Conservation (phyloP, 805 yeast genomes). For the Lachancea mirantina region DNA sequence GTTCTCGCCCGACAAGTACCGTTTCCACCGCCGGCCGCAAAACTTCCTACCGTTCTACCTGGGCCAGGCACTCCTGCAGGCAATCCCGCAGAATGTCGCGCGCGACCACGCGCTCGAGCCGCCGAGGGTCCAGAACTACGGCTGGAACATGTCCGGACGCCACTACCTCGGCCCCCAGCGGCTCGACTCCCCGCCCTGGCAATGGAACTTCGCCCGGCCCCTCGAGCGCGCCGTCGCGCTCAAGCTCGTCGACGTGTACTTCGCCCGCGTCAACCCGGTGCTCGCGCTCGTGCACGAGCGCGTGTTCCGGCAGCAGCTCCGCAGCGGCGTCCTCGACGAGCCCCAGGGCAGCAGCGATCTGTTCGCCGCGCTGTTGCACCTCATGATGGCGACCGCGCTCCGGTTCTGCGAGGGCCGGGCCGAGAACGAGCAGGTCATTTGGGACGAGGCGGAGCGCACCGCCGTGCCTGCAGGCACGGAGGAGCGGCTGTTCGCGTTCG, state of each 20-base stretch:
- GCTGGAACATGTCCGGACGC: slow-evolving; percentile 60
- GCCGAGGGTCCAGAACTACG: slow-evolving; percentile 56
- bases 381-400: slow-evolving; percentile 44
- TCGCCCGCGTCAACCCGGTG: slow-evolving; percentile 45
- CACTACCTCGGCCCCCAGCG: slow-evolving; percentile 33
- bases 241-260: slow-evolving; percentile 35
- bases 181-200: slow-evolving; percentile 10
- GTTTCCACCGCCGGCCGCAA: slow-evolving; percentile 42
- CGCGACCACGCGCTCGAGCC: slow-evolving; percentile 30
- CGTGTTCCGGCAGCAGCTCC: slow-evolving; percentile 45
- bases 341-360: slow-evolving; percentile 32
- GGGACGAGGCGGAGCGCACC: slow-evolving; percentile 4
- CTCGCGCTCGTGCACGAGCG: slow-evolving; percentile 47
- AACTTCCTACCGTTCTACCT: slow-evolving; percentile 36
- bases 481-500: slow-evolving; percentile 37
- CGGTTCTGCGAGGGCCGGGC: slow-evolving; percentile 40
- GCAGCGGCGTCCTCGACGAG: slow-evolving; percentile 25
- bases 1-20: slow-evolving; percentile 37
- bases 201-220: slow-evolving; percentile 17
- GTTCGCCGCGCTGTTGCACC: slow-evolving; percentile 44
- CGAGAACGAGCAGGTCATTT: slow-evolving; percentile 2
- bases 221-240: slow-evolving; percentile 25
- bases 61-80: slow-evolving; percentile 30
- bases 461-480: slow-evolving; percentile 25
- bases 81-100: slow-evolving; percentile 31